Percentiles rank a stretch among this genome's conserved stretches.
These are phyloP conservation scores for Lactarius sp. DNA, from an alignment of 768 basidiomycete species.

Conservation along the genomic window DNA sequence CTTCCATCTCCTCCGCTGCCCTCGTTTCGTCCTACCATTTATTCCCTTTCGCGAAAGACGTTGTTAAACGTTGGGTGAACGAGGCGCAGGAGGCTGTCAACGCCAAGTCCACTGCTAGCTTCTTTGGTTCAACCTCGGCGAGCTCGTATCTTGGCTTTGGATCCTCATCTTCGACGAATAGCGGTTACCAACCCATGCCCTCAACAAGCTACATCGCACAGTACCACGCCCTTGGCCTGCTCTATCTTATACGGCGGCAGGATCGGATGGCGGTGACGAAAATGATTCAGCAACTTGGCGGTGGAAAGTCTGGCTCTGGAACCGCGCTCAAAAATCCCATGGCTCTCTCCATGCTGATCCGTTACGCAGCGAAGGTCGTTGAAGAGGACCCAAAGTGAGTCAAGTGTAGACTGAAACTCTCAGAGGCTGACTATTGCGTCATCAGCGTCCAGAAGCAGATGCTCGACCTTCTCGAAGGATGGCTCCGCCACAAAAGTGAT, in stretches of 20 bases:
- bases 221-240: constrained; percentile 91
- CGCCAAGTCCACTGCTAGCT: constrained; percentile 70
- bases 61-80: constrained; percentile 99
- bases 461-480: constrained; percentile 88
- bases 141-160: constrained; percentile 72
- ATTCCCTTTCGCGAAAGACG: constrained; percentile 88
- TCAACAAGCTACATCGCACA: constrained; percentile 93
- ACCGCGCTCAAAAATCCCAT: constrained; percentile 90
- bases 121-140: constrained; percentile 46
- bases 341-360: constrained; percentile 97
- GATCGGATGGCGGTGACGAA: constrained; percentile 99
- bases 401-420: not conserved
- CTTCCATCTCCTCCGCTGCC: constrained; percentile 93
- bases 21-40: constrained; percentile 97
- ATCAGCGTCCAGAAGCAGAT: constrained; percentile 85
- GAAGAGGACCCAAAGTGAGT: constrained; percentile 97
- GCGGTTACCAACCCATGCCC: constrained; percentile 69
- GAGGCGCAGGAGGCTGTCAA: constrained; percentile 96
- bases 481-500: constrained; percentile 97
- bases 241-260: constrained; percentile 93
- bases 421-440: constrained; percentile 7
- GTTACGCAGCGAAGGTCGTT: constrained; percentile 97
- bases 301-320: constrained; percentile 78
- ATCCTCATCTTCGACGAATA: constrained; percentile 44
- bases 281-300: constrained; percentile 97